A percentile compares a stretch with the other conserved stretches of the same genome.
phyloP scores from a whole-genome alignment of 2,329 filamentous ascomycete genomes.

The Claviceps sp. region DNA sequence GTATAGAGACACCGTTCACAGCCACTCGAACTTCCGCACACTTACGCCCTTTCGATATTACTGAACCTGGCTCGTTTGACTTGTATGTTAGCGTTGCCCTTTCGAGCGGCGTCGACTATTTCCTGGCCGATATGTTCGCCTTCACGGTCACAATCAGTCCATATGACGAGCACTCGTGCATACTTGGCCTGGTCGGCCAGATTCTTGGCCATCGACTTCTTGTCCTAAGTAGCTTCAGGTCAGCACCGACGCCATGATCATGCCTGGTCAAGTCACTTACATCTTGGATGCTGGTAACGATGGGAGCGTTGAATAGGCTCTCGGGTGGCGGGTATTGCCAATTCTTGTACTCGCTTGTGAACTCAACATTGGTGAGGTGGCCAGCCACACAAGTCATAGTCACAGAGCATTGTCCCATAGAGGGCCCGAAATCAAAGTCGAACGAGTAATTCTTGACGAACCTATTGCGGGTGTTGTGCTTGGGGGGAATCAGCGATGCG shows the following conservation, averaged over 20 bases:
- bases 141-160: slow-evolving; percentile 97
- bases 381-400: slow-evolving; percentile 91
- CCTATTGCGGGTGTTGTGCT: slow-evolving; percentile 57
- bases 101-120: slow-evolving; percentile 67
- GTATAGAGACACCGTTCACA: slow-evolving; percentile 3
- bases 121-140: slow-evolving; percentile 93
- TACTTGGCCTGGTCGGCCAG: slow-evolving; percentile 65
- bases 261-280: slow-evolving; percentile 26
- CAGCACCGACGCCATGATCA: neutral
- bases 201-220: slow-evolving; percentile 69
- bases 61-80: slow-evolving; percentile 85
- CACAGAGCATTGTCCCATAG: slow-evolving; percentile 71
- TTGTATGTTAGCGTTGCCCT: slow-evolving; percentile 59
- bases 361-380: slow-evolving; percentile 73
- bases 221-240: slow-evolving; percentile 40
- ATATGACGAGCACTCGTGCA: slow-evolving; percentile 74
- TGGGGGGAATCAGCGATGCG: slow-evolving; percentile 10
- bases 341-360: slow-evolving; percentile 56
- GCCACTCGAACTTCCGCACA: neutral
- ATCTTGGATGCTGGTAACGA: slow-evolving; percentile 52
- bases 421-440: slow-evolving; percentile 67
- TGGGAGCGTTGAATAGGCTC: slow-evolving; percentile 67
- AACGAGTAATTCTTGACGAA: slow-evolving; percentile 95
- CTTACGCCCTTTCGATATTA: slow-evolving; percentile 83
- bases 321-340: slow-evolving; percentile 75